Conservation (phyloP, 345 rosid genomes). For the Citrus sp. region DNA sequence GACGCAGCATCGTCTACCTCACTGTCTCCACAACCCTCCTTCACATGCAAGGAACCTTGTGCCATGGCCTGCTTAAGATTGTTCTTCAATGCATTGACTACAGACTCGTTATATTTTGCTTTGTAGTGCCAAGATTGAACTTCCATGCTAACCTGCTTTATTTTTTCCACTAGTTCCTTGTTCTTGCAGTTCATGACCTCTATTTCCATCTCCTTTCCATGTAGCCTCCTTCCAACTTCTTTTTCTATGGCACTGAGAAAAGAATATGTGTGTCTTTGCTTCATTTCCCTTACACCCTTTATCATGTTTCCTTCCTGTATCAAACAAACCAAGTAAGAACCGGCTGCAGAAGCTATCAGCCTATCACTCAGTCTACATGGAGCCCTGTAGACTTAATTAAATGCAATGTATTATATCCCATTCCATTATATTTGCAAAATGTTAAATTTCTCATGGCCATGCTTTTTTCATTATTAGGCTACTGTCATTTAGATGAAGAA, state of each 20-base stretch:
- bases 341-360: neutral
- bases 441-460: neutral
- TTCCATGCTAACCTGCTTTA: constrained; percentile 51
- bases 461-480: neutral
- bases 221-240: constrained; percentile 54
- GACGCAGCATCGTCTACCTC: constrained; percentile 67
- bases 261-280: constrained; percentile 50
- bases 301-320: constrained; percentile 56
- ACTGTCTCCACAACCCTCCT: constrained; percentile 80
- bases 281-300: constrained; percentile 52
- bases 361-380: neutral
- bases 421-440: neutral
- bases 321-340: constrained; percentile 1
- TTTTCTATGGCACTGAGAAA: constrained; percentile 54
- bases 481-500: neutral
- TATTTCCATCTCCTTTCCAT: constrained; percentile 57
- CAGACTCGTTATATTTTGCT: constrained; percentile 69
- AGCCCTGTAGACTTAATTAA: neutral
- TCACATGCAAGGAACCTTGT: constrained; percentile 37
- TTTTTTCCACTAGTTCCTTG: constrained; percentile 55
- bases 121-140: constrained; percentile 66
- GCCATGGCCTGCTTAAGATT: constrained; percentile 66
- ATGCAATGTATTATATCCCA: neutral
- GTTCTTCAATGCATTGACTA: constrained; percentile 54
- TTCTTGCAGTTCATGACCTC: constrained; percentile 59